These are phyloP conservation scores for Lepiota venenata DNA, from an alignment of 768 basidiomycete species.

Conservation along the genomic window DNA sequence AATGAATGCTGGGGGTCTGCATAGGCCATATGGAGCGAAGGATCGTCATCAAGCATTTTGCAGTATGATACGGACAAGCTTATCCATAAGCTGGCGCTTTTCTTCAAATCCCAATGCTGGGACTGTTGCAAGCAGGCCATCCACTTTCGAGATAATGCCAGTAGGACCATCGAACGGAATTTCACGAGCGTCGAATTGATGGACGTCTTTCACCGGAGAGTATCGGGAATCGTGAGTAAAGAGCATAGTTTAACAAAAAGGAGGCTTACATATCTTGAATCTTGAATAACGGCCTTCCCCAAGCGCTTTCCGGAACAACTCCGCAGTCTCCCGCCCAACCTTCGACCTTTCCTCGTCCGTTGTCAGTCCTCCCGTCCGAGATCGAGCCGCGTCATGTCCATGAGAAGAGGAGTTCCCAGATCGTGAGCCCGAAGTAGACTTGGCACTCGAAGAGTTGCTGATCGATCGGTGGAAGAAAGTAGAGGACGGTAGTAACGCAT, in stretches of 20 bases:
- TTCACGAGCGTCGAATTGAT: constrained; percentile 68
- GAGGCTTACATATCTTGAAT: constrained; percentile 64
- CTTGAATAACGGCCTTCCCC: constrained; percentile 42
- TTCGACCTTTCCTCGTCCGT: constrained; percentile 29
- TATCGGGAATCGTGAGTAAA: constrained; percentile 3
- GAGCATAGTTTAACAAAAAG: background rate
- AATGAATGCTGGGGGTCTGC: background rate
- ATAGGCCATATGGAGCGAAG: background rate
- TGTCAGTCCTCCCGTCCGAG: constrained; percentile 15
- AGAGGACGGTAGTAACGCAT: constrained; percentile 54
- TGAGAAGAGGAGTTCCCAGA: constrained; percentile 18
- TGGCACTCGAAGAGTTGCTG: constrained; percentile 27
- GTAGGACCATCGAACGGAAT: constrained; percentile 74
- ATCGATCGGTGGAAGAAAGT: constrained; percentile 32
- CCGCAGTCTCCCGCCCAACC: constrained; percentile 44
- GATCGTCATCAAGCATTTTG: constrained; percentile 35
- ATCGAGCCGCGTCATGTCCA: constrained; percentile 17
- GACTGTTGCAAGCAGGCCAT: constrained; percentile 52
- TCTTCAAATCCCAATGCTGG: constrained; percentile 42
- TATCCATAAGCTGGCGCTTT: constrained; percentile 52
- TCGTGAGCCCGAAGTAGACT: constrained; percentile 21
- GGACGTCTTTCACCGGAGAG: constrained; percentile 48
- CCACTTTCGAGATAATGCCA: constrained; percentile 65
- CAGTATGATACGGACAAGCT: constrained; percentile 58
- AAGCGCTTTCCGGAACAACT: constrained; percentile 42